Evolutionary conservation across 345 rosid genomes (phyloP).

Genomic region (Eutrema japonicum): DNA sequence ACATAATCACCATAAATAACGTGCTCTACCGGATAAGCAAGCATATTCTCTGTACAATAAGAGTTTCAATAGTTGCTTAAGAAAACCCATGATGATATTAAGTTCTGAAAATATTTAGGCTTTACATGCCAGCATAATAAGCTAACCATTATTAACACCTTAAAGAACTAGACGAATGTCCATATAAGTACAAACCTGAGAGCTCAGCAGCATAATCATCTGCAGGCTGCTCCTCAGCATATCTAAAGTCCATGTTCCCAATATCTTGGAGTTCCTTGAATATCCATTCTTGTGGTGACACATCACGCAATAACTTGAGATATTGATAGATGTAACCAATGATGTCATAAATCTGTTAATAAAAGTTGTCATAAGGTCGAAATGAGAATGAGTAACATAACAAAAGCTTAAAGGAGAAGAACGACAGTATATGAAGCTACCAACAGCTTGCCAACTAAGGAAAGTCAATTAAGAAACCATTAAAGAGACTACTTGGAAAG

Average conservation of each 20-base stretch:
- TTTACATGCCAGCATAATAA: slow-evolving; percentile 23
- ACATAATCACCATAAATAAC: slow-evolving; percentile 84
- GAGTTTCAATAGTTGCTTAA: slow-evolving; percentile 16
- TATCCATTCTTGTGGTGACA: slow-evolving; percentile 94
- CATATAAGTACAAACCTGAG: slow-evolving; percentile 63
- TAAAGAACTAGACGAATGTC: slow-evolving; percentile 20
- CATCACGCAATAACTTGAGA: slow-evolving; percentile 68
- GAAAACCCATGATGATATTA: slow-evolving; percentile 19
- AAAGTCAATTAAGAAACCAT: background rate
- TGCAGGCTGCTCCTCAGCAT: slow-evolving; percentile 94
- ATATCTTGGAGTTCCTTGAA: slow-evolving; percentile 97
- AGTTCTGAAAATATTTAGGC: slow-evolving; percentile 6
- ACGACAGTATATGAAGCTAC: slow-evolving; percentile 19
- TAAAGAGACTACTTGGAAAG: background rate
- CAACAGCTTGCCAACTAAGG: slow-evolving; percentile 24
- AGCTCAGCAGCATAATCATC: slow-evolving; percentile 98
- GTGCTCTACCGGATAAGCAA: slow-evolving; percentile 82
- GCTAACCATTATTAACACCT: slow-evolving; percentile 18
- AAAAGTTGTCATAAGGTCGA: slow-evolving; percentile 13
- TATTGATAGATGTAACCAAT: slow-evolving; percentile 88
- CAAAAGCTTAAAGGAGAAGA: slow-evolving; percentile 17
- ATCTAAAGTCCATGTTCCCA: slow-evolving; percentile 89
- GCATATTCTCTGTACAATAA: slow-evolving; percentile 72
- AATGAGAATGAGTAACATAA: slow-evolving; percentile 25
- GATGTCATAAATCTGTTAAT: slow-evolving; percentile 74